phyloP scores from a whole-genome alignment of 1,139 yeast genomes.

The Sugiyamaella novakii region DNA sequence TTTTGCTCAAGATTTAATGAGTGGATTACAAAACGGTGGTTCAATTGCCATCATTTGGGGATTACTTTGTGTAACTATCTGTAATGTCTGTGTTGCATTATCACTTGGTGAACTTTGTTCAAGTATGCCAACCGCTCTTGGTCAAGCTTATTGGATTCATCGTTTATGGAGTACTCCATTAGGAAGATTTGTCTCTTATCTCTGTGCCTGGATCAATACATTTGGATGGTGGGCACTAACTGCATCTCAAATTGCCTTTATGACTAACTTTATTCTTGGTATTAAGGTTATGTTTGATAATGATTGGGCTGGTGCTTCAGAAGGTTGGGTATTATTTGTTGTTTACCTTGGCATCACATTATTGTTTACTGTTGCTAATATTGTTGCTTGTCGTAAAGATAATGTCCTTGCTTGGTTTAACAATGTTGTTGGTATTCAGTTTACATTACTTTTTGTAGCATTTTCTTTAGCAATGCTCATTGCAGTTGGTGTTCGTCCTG shows the following conservation, averaged over 20 bases:
- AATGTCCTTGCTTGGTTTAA: constrained; percentile 29
- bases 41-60: constrained; percentile 35
- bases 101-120: constrained; percentile 35
- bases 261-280: constrained; percentile 28
- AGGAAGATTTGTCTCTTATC: constrained; percentile 28
- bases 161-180: constrained; percentile 24
- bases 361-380: constrained; percentile 29
- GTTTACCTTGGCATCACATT: constrained; percentile 26
- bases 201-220: constrained; percentile 30
- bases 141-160: constrained; percentile 28
- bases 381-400: constrained; percentile 27
- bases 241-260: constrained; percentile 31
- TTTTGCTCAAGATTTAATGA: constrained; percentile 29
- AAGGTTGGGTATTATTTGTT: constrained; percentile 25
- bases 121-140: constrained; percentile 27
- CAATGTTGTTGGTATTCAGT: constrained; percentile 31
- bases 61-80: constrained; percentile 28
- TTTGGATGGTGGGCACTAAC: constrained; percentile 30
- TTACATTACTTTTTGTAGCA: constrained; percentile 28
- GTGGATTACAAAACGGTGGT: constrained; percentile 34
- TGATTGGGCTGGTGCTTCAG: constrained; percentile 24
- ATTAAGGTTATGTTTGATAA: constrained; percentile 24
- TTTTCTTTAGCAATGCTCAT: constrained; percentile 31
- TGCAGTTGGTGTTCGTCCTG: constrained; percentile 27
- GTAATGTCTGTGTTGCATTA: constrained; percentile 32